Conservation (phyloP, 2,329 filamentous ascomycete species). For the Phaeosphaeriaceae sp. region DNA sequence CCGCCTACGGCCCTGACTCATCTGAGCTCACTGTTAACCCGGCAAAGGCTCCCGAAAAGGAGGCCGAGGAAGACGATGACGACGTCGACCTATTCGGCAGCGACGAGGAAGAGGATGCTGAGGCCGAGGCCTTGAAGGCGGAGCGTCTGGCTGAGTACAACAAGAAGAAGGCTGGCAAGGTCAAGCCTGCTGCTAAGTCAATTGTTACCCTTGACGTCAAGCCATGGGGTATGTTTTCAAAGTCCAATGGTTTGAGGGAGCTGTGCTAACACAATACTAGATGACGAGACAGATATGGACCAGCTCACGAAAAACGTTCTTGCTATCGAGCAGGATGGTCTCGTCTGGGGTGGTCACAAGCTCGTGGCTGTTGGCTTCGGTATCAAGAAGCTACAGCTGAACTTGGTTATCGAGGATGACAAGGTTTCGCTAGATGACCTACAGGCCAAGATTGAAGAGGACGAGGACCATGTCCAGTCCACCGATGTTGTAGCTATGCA, state of each 20-base stretch:
- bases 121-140: slow-evolving; percentile 82
- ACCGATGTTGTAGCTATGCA: slow-evolving; percentile 76
- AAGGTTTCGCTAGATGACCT: slow-evolving; percentile 90
- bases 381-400: slow-evolving; percentile 99
- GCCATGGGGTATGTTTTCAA: slow-evolving; percentile 83
- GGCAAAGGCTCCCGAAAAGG: slow-evolving; percentile 75
- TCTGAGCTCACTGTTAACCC: slow-evolving; percentile 81
- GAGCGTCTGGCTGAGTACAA: slow-evolving; percentile 91
- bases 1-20: slow-evolving; percentile 87
- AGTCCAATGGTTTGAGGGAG: not conserved
- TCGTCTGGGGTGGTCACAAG: slow-evolving; percentile 94
- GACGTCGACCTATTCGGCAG: slow-evolving; percentile 93
- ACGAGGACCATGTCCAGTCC: slow-evolving; percentile 97
- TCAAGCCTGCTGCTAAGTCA: slow-evolving; percentile 93
- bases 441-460: slow-evolving; percentile 80
- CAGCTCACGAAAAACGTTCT: slow-evolving; percentile 82
- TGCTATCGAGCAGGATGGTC: slow-evolving; percentile 86
- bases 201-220: slow-evolving; percentile 96
- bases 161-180: slow-evolving; percentile 95
- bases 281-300: slow-evolving; percentile 93
- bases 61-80: slow-evolving; percentile 65
- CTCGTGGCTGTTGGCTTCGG: slow-evolving; percentile 91
- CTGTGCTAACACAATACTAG: slow-evolving; percentile 50
- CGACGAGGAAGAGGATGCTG: slow-evolving; percentile 77
- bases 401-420: slow-evolving; percentile 95